Percentiles rank a stretch among this genome's conserved stretches.
Evolutionary conservation across 768 basidiomycete species (phyloP).

Genomic region (Calocera cornea): DNA sequence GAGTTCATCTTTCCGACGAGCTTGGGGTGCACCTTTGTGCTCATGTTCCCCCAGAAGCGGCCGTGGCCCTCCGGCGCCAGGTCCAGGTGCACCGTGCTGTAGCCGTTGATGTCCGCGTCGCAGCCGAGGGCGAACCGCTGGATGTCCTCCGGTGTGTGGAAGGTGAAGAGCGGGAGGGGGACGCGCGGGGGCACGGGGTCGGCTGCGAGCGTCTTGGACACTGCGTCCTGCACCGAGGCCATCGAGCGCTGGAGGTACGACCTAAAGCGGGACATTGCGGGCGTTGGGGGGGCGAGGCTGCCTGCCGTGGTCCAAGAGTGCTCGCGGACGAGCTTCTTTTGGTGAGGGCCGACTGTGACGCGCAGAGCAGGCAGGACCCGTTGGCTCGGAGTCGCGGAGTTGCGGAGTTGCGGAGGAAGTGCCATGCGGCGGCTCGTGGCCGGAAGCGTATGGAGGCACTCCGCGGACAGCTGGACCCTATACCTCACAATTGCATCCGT

Average conservation of each 20-base stretch:
- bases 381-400: neutral
- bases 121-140: constrained; percentile 61
- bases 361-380: no score
- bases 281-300: neutral
- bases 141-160: constrained; percentile 48
- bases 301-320: no score
- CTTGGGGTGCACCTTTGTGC: constrained; percentile 51
- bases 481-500: no score
- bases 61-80: constrained; percentile 37
- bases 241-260: neutral
- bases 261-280: neutral
- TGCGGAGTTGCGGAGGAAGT: neutral
- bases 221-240: neutral
- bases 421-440: no score
- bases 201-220: neutral
- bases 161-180: constrained; percentile 51
- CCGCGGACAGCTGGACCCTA: no score
- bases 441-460: no score
- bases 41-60: constrained; percentile 71
- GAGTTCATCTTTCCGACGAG: constrained; percentile 55
- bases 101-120: constrained; percentile 80
- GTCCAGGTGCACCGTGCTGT: constrained; percentile 63
- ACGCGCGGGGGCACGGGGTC: constrained; percentile 34
- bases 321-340: no score
- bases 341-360: neutral